Percentiles rank a stretch among this genome's conserved stretches.
Evolutionary conservation across 2,329 filamentous ascomycete genomes (phyloP).

Genomic region (Acrocalymma vagum): DNA sequence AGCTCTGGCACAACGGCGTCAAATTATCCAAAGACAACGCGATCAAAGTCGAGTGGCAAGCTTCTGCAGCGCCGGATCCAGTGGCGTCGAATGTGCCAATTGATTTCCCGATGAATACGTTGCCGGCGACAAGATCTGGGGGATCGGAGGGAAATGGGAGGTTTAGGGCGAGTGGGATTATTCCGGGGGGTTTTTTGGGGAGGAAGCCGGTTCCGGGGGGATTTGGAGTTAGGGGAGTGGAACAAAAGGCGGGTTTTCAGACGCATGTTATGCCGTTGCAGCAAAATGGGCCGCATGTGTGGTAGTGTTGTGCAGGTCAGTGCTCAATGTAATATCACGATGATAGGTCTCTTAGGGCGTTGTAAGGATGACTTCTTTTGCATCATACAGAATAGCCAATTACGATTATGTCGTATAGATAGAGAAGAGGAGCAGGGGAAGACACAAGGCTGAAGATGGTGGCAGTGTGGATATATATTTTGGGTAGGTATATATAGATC

Average conservation of each 20-base stretch:
- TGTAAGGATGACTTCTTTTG: no score
- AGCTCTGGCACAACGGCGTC: constrained; percentile 29
- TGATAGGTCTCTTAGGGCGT: no score
- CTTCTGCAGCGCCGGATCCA: constrained; percentile 15
- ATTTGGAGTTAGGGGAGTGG: neutral
- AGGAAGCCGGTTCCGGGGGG: constrained; percentile 2
- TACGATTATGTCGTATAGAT: no score
- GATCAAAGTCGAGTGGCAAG: constrained; percentile 30
- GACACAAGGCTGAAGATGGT: no score
- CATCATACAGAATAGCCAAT: no score
- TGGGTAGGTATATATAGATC: no score
- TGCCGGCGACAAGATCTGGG: constrained; percentile 1
- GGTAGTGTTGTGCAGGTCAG: no score
- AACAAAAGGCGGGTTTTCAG: constrained; percentile 1
- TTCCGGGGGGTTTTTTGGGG: constrained; percentile 1
- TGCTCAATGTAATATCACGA: no score
- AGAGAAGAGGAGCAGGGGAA: no score
- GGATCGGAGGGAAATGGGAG: no score
- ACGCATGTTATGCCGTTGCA: constrained; percentile 3
- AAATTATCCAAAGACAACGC: constrained; percentile 28
- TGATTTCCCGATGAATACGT: constrained; percentile 12
- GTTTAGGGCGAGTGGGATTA: neutral
- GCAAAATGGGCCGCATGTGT: no score
- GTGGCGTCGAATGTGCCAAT: neutral
- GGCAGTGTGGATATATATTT: no score